Base-by-base conservation (phyloP, 208 protist genomes). In the Leishmania guyanensis region DNA sequence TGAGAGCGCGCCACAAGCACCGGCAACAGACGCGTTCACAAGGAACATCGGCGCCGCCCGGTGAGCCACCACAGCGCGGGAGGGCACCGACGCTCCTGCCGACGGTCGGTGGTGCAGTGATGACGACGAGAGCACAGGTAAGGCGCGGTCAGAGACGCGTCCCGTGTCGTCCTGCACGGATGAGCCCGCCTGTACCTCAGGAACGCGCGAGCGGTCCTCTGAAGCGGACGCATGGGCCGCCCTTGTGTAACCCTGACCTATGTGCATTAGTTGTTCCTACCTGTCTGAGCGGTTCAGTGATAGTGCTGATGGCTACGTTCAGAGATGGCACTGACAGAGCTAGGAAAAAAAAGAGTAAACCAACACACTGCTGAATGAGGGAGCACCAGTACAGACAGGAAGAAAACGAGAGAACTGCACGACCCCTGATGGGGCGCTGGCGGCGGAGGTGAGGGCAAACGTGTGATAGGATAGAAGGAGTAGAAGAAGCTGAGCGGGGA, bases 1-100 rank as follows among this genome's bases (percentile, higher is more conserved):
- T 6, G 92, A 95, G 20, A 94, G 80, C 9, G 94, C 92, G 0
- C 94, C 94, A 75, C 88, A 95, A 14, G 78, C 78, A 5, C 94
- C 92, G 2, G 94, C 94, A 17, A 97, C n/a, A 4, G 89, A 89
- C 0, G 94, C 92, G 50, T 93, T 89, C 33, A 92, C 12, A 48
- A 97, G 84, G 74, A 94, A 97, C 36, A 90, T 70, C 6, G 78
- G 80, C 2, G 50, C 70, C 51, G 56, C 33, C 43, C 66, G 48
- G 62, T 50, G 77, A 29, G 36, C 29, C 48, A 14, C 20, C 3
- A 53, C 12, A 14, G 17, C 54, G 58, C 54, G 56, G 48, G 53
- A 62, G 39, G n/a, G 70, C 2, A 29, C 53, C n/a, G 51, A 76
- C 33, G 26, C 62, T 39, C 39, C 51, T 53, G 83, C 51, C 1